Conservation (phyloP, 192 early-diverging fungal genomes). For the Coemansia guatemalensis region DNA sequence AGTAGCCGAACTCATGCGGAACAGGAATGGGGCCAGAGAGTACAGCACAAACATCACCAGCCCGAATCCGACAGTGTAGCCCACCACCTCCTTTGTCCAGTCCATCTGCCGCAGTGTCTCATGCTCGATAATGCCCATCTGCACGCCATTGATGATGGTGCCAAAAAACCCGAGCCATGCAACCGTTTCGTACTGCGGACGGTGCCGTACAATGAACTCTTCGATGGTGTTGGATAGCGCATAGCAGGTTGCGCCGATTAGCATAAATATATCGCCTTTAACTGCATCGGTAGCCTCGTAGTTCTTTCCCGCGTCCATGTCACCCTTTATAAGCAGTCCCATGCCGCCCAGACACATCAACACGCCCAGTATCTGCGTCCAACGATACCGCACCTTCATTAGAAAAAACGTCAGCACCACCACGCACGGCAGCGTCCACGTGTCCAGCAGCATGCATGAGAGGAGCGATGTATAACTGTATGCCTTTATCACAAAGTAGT, state of each 20-base stretch:
- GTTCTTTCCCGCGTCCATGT: constrained; percentile 64
- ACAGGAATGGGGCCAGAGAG: constrained; percentile 67
- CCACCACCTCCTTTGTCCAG: constrained; percentile 59
- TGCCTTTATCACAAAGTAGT: constrained; percentile 79
- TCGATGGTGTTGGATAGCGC: constrained; percentile 71
- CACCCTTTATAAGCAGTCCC: constrained; percentile 65
- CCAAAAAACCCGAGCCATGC: constrained; percentile 74
- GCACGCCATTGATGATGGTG: constrained; percentile 70
- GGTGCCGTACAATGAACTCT: constrained; percentile 71
- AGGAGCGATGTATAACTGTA: constrained; percentile 74
- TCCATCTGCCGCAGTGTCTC: constrained; percentile 43
- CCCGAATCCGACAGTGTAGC: constrained; percentile 64
- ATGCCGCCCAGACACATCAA: constrained; percentile 67
- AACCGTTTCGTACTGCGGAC: constrained; percentile 73
- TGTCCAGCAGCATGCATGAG: constrained; percentile 75
- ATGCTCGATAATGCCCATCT: constrained; percentile 70
- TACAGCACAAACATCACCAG: constrained; percentile 72
- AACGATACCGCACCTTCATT: constrained; percentile 62
- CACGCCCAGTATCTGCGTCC: constrained; percentile 69
- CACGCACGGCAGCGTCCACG: constrained; percentile 75
- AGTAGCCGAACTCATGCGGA: constrained; percentile 68
- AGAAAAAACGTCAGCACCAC: constrained; percentile 68
- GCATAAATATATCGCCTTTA: constrained; percentile 72
- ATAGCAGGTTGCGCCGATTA: constrained; percentile 73
- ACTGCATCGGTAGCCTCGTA: constrained; percentile 56